Evolutionary conservation across 148 eudicot genomes (phyloP).

Genomic region (Talinum fruticosum): DNA sequence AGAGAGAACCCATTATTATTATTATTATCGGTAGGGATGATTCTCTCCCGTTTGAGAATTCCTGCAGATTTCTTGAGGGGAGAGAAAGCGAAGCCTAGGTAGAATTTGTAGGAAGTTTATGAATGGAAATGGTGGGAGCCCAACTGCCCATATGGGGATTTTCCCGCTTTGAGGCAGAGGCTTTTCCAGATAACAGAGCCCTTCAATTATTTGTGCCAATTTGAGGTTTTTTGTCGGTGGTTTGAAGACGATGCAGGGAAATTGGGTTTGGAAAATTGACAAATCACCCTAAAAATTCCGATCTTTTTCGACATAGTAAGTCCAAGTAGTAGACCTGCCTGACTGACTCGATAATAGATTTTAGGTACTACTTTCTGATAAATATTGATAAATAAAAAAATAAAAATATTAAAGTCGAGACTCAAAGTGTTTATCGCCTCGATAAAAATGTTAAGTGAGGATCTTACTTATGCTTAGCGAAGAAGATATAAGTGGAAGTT

Average conservation of each 20-base stretch:
- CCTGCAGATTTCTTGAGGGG: neutral
- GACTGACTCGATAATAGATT: too few relatives aligned
- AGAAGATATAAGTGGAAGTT: too few relatives aligned
- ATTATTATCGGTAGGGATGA: neutral
- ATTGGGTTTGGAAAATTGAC: neutral
- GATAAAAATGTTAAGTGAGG: too few relatives aligned
- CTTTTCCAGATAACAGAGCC: neutral
- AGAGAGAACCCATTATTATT: constrained; percentile 34
- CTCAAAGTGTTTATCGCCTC: too few relatives aligned
- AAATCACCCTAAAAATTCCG: neutral
- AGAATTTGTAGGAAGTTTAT: neutral
- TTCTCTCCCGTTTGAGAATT: neutral
- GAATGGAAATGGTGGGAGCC: neutral
- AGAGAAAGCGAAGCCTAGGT: neutral
- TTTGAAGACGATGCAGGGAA: neutral
- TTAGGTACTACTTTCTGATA: too few relatives aligned
- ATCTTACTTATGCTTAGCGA: too few relatives aligned
- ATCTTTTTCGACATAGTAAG: too few relatives aligned
- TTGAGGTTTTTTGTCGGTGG: neutral
- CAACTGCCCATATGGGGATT: neutral
- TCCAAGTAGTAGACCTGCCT: too few relatives aligned
- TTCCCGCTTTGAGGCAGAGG: constrained; percentile 1
- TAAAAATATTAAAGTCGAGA: too few relatives aligned
- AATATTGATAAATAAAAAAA: too few relatives aligned
- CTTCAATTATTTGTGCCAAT: neutral